phyloP scores from a whole-genome alignment of 2,329 filamentous ascomycete species.

The Diaporthe batatas region DNA sequence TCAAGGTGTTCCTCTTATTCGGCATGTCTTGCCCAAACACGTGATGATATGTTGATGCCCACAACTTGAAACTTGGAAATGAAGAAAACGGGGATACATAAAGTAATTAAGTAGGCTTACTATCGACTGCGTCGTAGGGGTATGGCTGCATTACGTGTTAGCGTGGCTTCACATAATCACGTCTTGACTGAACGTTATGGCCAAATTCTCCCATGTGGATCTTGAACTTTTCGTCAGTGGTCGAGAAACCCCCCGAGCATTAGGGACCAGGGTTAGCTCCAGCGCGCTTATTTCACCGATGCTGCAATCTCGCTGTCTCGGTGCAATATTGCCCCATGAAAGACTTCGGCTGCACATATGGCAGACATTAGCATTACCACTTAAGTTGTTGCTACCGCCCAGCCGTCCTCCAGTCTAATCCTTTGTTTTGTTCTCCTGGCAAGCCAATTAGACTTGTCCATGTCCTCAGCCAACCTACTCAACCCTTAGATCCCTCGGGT shows the following conservation, averaged over 20 bases:
- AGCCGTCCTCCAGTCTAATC: not conserved
- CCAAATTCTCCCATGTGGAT: not conserved
- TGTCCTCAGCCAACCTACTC: not conserved
- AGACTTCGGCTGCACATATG: not conserved
- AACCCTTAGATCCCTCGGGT: not conserved
- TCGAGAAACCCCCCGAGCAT: not conserved
- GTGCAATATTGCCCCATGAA: constrained; percentile 3
- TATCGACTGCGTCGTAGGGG: too few species aligned
- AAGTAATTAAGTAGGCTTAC: too few species aligned
- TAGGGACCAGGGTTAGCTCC: not conserved
- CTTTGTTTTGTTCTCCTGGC: too few species aligned
- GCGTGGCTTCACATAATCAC: not conserved
- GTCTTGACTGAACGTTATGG: not conserved
- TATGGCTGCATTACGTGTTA: too few species aligned
- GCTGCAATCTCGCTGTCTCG: constrained; percentile 19
- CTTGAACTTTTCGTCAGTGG: not conserved
- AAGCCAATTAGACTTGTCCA: not conserved
- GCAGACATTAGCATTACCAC: not conserved
- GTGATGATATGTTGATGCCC: too few species aligned
- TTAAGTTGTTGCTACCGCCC: not conserved
- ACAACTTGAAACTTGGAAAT: too few species aligned
- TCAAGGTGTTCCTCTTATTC: too few species aligned
- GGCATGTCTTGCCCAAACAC: too few species aligned
- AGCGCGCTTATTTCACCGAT: not conserved
- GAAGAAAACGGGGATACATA: too few species aligned